Evolutionary conservation across 768 basidiomycete genomes (phyloP), one percentile per base, ranked within the genome.

Genomic region (Termitomyces heimii): DNA sequence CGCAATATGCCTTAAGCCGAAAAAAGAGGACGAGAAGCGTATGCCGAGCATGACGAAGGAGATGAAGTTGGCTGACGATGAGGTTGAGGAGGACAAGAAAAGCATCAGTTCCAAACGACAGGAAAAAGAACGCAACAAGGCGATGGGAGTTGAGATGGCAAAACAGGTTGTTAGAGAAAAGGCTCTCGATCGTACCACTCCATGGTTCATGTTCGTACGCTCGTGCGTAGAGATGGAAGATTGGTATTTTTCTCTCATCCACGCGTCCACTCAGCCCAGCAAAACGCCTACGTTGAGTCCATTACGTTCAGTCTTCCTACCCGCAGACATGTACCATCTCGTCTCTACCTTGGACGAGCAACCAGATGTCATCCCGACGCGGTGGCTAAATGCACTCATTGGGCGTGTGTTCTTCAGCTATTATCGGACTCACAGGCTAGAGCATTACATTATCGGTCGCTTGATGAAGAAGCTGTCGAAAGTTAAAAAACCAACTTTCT

Each of bases 211-310:
- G 64, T 98, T 98, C 71, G 85, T 93, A 20, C 86, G 88, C 60
- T 87, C 84, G 29, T 93, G 86, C 69, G 75, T 86, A 54, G 91
- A 94, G 67, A 97, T 98, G 92, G 97, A 99, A 71, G 96, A 99
- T 72, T 98, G 94, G 92, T 94, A 94, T 68, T 73, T 92, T 35
- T 78, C 92, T 0, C 79, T 97, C 54, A 70, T 93, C 22, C 88
- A 92, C 56, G 88, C 88, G 0, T 84, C 86, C 8, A 75, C 82
- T 57, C 71, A 87, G 54, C 82, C 86, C 29, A 71, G 84, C 0
- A 80, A 85, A 56, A 81, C 81, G 3, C 80, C 86, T 3, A 82
- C 78, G 7, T 80, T 91, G 46, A 68, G 68, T 1, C 84, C 89
- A 0, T 72, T 89, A 48, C 75, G 77, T 40, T 66, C 78, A 35